phyloP scores from a whole-genome alignment of 306 rosid species.

The barrel medic (Medicago truncatula) region MtrunA17r5.0-ANR NC_053045.1:56241501-56242000 shows the following conservation, averaged over 20 bases:
- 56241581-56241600: conserved; percentile 43
- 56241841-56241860: too few species aligned
- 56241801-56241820: conserved; percentile 69
- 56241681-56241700: conserved; percentile 62
- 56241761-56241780: conserved; percentile 39
- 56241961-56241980: conserved; percentile 58
- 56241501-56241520: conserved; percentile 63
- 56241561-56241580: conserved; percentile 59
- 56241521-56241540: conserved; percentile 39
- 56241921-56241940: conserved; percentile 56
- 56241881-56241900: too few species aligned
- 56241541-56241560: conserved; percentile 73
- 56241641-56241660: conserved; percentile 72
- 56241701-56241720: conserved; percentile 58
- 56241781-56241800: conserved; percentile 61
- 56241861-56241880: too few species aligned
- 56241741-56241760: conserved; percentile 69
- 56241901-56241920: conserved; percentile 42
- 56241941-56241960: conserved; percentile 48
- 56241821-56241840: too few species aligned
- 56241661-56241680: conserved; percentile 64
- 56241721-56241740: conserved; percentile 50
- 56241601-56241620: conserved; percentile 64
- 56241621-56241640: conserved; percentile 58
- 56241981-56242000: conserved; percentile 67